phyloP scores from a whole-genome alignment of 495 filamentous ascomycete species.

The Penicillium paxilli region DNA sequence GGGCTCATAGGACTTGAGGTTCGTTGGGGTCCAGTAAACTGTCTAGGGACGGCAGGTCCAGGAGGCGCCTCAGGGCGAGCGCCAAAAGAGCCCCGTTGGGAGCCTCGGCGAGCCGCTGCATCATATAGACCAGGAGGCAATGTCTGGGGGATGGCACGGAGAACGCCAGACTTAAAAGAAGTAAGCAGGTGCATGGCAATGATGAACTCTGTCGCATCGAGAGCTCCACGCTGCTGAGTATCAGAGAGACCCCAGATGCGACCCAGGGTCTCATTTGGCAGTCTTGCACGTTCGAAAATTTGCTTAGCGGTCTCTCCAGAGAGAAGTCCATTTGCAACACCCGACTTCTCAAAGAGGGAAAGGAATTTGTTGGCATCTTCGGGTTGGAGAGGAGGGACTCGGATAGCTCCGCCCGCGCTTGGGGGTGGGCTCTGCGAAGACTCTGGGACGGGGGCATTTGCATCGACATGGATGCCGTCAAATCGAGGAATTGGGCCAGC shows the following conservation, averaged over 20 bases:
- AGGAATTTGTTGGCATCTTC: slow-evolving; percentile 89
- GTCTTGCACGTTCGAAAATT: slow-evolving; percentile 89
- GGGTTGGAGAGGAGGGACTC: slow-evolving; percentile 85
- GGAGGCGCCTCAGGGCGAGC: slow-evolving; percentile 47
- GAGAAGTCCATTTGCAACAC: slow-evolving; percentile 75
- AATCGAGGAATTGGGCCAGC: slow-evolving; percentile 91
- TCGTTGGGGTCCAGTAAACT: slow-evolving; percentile 68
- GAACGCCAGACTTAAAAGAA: slow-evolving; percentile 78
- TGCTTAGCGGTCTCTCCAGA: slow-evolving; percentile 86
- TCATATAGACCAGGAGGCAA: slow-evolving; percentile 89
- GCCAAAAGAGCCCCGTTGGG: slow-evolving; percentile 48
- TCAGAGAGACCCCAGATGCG: slow-evolving; percentile 95
- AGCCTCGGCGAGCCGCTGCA: slow-evolving; percentile 73
- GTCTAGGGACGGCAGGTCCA: slow-evolving; percentile 64
- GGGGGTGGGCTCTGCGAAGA: slow-evolving; percentile 59
- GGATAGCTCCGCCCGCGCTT: slow-evolving; percentile 68
- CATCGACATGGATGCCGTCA: slow-evolving; percentile 62
- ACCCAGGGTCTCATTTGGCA: slow-evolving; percentile 87
- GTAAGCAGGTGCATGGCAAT: slow-evolving; percentile 97
- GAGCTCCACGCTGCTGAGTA: slow-evolving; percentile 83
- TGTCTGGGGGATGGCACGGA: slow-evolving; percentile 76
- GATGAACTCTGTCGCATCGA: slow-evolving; percentile 91
- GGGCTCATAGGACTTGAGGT: slow-evolving; percentile 68
- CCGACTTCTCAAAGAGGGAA: slow-evolving; percentile 83
- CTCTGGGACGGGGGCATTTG: slow-evolving; percentile 40